phyloP scores from a whole-genome alignment of 2,329 filamentous ascomycete species.

The Aspergillus quadricinctus region DNA sequence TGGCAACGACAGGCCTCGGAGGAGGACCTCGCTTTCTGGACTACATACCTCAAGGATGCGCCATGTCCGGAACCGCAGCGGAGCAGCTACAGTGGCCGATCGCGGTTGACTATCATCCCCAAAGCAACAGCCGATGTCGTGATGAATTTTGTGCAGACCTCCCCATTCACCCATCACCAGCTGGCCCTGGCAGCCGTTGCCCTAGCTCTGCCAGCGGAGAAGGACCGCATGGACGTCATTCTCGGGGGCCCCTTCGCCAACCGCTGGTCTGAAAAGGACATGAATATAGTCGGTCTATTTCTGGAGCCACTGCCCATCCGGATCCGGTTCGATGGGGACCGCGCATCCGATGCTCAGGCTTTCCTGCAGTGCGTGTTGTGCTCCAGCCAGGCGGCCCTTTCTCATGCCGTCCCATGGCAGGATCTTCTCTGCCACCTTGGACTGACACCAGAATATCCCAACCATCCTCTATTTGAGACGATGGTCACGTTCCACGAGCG shows the following conservation, averaged over 20 bases:
- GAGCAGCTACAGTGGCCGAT: neutral
- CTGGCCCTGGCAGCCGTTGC: neutral
- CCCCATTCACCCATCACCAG: conserved; percentile 1
- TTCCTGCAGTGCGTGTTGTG: neutral
- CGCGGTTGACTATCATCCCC: neutral
- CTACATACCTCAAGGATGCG: neutral
- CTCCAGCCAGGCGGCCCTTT: conserved; percentile 1
- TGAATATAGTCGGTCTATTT: conserved; percentile 2
- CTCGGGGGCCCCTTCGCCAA: conserved; percentile 2
- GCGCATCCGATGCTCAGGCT: neutral
- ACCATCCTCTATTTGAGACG: conserved; percentile 2
- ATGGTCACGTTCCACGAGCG: conserved; percentile 6
- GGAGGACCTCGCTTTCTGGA: neutral
- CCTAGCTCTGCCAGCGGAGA: neutral
- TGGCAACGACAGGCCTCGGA: neutral
- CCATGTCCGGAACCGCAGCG: neutral
- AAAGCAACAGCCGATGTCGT: neutral
- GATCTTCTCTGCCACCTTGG: neutral
- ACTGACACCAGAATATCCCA: neutral
- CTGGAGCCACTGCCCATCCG: conserved; percentile 7
- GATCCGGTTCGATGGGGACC: neutral
- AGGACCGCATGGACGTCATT: conserved; percentile 1
- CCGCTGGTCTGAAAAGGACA: neutral
- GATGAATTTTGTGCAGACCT: neutral
- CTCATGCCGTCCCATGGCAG: conserved; percentile 5